These are phyloP conservation scores for Platanthera zijinensis DNA, from an alignment of 106 monocot genomes.

Conservation along the genomic window DNA sequence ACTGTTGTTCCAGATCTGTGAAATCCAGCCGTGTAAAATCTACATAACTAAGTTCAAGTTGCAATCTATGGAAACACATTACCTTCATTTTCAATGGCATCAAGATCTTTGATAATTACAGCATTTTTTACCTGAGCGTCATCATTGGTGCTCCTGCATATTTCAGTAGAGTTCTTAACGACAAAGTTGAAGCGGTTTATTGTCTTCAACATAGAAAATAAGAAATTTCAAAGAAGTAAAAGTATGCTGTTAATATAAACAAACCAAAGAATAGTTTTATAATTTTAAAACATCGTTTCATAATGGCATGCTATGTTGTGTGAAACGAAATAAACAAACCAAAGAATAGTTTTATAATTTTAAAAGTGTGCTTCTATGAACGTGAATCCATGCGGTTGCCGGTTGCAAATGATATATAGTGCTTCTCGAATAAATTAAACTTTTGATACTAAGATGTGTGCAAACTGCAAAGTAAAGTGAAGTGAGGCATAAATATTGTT, in stretches of 20 bases:
- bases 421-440: neutral
- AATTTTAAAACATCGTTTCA: too few species aligned
- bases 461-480: neutral
- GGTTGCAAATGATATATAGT: neutral
- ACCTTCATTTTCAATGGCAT: slow-evolving; percentile 76
- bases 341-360: neutral
- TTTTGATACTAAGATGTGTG: neutral
- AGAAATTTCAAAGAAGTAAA: neutral
- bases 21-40: slow-evolving; percentile 1
- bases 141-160: slow-evolving; percentile 54
- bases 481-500: neutral
- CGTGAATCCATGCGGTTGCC: too few species aligned
- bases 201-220: neutral
- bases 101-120: slow-evolving; percentile 33
- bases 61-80: neutral
- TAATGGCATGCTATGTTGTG: too few species aligned
- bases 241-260: neutral
- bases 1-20: slow-evolving; percentile 83
- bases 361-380: too few species aligned
- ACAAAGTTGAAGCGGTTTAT: neutral
- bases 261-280: neutral
- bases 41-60: neutral
- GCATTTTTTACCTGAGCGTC: slow-evolving; percentile 40
- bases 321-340: neutral
- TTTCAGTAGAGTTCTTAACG: neutral